Conservation (phyloP, 2,329 filamentous ascomycete species). For the Pyrenophora graminea region DNA sequence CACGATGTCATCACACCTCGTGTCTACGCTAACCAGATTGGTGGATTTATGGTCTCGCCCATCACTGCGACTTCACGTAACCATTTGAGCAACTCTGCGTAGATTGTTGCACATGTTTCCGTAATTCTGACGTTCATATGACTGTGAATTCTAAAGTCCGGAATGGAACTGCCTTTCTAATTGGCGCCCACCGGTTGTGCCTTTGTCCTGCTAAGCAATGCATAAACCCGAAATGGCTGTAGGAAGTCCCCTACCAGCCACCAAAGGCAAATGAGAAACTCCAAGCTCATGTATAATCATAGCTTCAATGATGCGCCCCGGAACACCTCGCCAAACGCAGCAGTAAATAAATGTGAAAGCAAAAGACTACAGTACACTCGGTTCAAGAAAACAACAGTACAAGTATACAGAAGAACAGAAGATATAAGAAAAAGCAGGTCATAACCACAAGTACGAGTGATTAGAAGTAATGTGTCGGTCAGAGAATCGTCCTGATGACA, state of each 20-base stretch:
- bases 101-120: background rate
- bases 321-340: constrained; percentile 14
- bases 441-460: background rate
- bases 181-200: constrained; percentile 1
- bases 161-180: background rate
- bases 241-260: constrained; percentile 1
- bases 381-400: background rate
- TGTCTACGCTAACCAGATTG: constrained; percentile 22
- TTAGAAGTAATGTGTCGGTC: too few relatives aligned
- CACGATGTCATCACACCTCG: constrained; percentile 39
- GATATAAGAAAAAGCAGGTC: background rate
- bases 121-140: background rate
- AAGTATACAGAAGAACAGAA: constrained; percentile 3
- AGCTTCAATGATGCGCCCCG: constrained; percentile 1
- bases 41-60: background rate
- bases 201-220: background rate
- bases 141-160: background rate
- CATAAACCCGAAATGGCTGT: background rate
- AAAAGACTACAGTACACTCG: background rate
- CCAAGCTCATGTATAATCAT: constrained; percentile 11
- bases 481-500: too few relatives aligned
- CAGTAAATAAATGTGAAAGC: background rate
- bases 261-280: background rate
- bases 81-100: background rate
- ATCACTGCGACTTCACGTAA: background rate